Percentiles rank a stretch among this genome's conserved stretches.
Evolutionary conservation across 805 yeast genomes (phyloP).

Genomic region (Kazachstania psychrophila): DNA sequence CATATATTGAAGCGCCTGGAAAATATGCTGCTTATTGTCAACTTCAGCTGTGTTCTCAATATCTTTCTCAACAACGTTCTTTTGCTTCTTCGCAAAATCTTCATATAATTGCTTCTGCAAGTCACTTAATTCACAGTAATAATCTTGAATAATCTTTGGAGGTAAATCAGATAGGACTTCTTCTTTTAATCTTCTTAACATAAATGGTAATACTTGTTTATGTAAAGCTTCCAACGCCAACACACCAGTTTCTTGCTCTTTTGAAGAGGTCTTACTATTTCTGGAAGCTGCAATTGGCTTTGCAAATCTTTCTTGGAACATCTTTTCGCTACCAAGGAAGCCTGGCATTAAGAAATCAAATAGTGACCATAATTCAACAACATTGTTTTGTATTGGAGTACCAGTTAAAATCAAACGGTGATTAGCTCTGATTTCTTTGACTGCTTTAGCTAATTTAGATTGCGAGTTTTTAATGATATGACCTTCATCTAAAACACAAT

Average conservation of each 20-base stretch:
- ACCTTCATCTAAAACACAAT: constrained; percentile 95
- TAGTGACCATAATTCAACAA: constrained; percentile 91
- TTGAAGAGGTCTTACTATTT: constrained; percentile 77
- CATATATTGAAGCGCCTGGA: constrained; percentile 96
- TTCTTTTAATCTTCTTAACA: constrained; percentile 91
- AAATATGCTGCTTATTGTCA: constrained; percentile 77
- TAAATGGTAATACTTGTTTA: constrained; percentile 92
- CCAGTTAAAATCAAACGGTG: constrained; percentile 90
- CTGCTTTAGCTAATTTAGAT: constrained; percentile 82
- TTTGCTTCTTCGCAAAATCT: constrained; percentile 83
- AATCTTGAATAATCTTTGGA: constrained; percentile 96
- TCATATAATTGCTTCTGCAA: constrained; percentile 79
- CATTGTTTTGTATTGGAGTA: constrained; percentile 97
- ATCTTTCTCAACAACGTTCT: constrained; percentile 57
- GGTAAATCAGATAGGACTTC: constrained; percentile 94
- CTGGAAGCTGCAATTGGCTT: constrained; percentile 94
- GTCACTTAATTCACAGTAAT: constrained; percentile 91
- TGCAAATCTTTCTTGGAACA: constrained; percentile 92
- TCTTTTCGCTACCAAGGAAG: constrained; percentile 87
- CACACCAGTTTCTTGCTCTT: constrained; percentile 95
- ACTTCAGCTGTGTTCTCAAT: constrained; percentile 39
- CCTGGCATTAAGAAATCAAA: constrained; percentile 99
- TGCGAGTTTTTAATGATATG: constrained; percentile 90
- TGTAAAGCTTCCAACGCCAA: constrained; percentile 91
- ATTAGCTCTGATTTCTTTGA: constrained; percentile 71